Percentiles rank a stretch among this genome's conserved stretches.
These are phyloP conservation scores for Russula earlei DNA, from an alignment of 768 basidiomycete species.

Conservation along the genomic window DNA sequence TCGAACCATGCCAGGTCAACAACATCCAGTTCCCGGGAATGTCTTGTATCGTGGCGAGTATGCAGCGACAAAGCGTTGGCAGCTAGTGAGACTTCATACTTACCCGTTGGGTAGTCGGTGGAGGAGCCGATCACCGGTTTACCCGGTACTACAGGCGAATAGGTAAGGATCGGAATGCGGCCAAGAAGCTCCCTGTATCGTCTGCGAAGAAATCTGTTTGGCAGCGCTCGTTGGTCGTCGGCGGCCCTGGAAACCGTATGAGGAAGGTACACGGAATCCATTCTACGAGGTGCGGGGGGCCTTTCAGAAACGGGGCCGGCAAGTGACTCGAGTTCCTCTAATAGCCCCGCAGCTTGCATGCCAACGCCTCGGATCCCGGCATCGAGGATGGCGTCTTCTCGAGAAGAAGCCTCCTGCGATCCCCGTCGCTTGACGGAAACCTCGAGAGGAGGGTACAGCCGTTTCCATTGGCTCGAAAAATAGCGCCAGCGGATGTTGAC, in stretches of 20 bases:
- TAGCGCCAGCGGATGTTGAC: constrained; percentile 64
- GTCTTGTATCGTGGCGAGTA: constrained; percentile 3
- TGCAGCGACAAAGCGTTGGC: constrained; percentile 24
- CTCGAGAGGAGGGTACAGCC: constrained; percentile 53
- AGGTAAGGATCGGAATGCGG: constrained; percentile 47
- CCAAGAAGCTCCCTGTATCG: constrained; percentile 53
- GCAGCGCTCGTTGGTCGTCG: background rate
- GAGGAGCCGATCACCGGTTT: background rate
- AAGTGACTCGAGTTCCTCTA: constrained; percentile 38
- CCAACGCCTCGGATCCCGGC: constrained; percentile 30
- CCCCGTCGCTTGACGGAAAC: constrained; percentile 25
- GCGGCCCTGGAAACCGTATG: background rate
- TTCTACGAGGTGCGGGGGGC: constrained; percentile 12
- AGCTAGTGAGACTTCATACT: constrained; percentile 29
- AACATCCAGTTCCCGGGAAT: constrained; percentile 22
- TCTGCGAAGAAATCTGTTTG: constrained; percentile 31
- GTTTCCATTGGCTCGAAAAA: constrained; percentile 45
- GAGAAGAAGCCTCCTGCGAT: constrained; percentile 12
- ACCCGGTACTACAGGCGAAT: background rate
- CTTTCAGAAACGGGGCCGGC: constrained; percentile 29
- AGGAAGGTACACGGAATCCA: background rate
- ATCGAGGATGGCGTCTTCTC: constrained; percentile 15
- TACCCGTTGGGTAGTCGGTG: background rate
- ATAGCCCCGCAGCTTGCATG: constrained; percentile 35
- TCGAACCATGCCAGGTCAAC: constrained; percentile 32